These are phyloP conservation scores for Globisporangium irregulare DNA, from an alignment of 352 stramenopile species.

Conservation along the genomic window DNA sequence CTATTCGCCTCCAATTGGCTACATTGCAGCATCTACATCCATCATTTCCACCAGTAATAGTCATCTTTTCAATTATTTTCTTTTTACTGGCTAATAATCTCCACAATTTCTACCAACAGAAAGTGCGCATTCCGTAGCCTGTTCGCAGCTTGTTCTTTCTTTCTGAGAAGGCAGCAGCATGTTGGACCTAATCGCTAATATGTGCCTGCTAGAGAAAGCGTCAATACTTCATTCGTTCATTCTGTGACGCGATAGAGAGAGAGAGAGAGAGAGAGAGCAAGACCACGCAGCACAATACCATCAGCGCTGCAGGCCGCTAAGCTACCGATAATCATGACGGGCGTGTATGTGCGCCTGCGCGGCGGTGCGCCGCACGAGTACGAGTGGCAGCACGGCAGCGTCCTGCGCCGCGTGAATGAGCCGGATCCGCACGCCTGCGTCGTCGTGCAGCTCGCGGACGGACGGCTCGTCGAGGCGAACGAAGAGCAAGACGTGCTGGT, in stretches of 20 bases:
- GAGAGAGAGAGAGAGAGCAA: neutral
- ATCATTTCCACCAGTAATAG: neutral
- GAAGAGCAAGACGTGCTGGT: constrained; percentile 58
- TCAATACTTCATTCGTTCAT: neutral
- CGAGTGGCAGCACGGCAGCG: constrained; percentile 42
- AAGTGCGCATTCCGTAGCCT: neutral
- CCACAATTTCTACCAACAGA: neutral
- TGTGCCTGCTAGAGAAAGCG: neutral
- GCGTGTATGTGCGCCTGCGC: constrained; percentile 59
- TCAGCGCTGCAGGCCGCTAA: neutral
- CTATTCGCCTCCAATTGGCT: neutral
- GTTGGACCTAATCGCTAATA: constrained; percentile 4
- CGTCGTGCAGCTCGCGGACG: constrained; percentile 44
- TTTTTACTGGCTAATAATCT: neutral
- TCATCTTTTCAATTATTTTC: neutral
- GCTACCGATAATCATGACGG: constrained; percentile 22
- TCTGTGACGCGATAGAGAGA: neutral
- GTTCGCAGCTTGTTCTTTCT: constrained; percentile 16
- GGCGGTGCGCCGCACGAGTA: constrained; percentile 27
- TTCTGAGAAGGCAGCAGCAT: constrained; percentile 8
- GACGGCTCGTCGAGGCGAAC: constrained; percentile 32
- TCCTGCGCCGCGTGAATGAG: constrained; percentile 36
- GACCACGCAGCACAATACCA: neutral
- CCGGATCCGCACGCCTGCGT: constrained; percentile 12
- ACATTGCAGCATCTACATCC: neutral